Base-by-base conservation (phyloP, 345 rosid genomes). In the Hypericum androsaemum region DNA sequence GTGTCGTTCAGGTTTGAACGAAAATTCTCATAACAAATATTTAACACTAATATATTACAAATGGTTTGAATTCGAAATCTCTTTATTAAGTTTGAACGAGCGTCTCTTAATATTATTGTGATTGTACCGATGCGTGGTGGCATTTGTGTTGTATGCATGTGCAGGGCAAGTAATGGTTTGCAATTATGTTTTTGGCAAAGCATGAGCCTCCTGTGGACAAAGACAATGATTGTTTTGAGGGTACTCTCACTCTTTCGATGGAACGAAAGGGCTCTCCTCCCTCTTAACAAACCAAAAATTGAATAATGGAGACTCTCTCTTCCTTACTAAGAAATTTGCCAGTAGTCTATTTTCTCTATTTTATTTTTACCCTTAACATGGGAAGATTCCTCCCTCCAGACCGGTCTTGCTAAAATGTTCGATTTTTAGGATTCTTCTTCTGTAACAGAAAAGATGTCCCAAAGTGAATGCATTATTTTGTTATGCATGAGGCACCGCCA, bases 111-210 rank as follows among this genome's bases (percentile, higher is more conserved):
- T 28, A 39, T 50, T 17, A 12, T 42, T 41, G 59, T 47, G 49
- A 67, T 65, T 41, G 62, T 58, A 61, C 65, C 53, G 0, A 52
- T 36, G 12, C 38, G 72, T 68, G 72, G 71, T n/a, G n/a, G n/a
- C n/a, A n/a, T n/a, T n/a, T n/a, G n/a, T n/a, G 71, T 50, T 60
- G 65, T 50, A 59, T 50, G 63, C 79, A 74, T 71, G 75, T 74
- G 77, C 64, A 42, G 15, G 13, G 43, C 43, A 22, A 38, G 22
- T 40, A 37, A 54, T 47, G 48, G 54, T 60, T 22, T 43, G 32
- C 50, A 54, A 15, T 47, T 55, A n/a, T 54, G 54, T 39, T 47
- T 17, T 65, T n/a, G n/a, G 40, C 6, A 17, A 37, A 14, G 53
- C 43, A 48, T 57, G 42, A n/a, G 52, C 41, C 62, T 59, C 59